Evolutionary conservation across 2,329 filamentous ascomycete genomes (phyloP).

Genomic region (Canariomyces notabilis): DNA sequence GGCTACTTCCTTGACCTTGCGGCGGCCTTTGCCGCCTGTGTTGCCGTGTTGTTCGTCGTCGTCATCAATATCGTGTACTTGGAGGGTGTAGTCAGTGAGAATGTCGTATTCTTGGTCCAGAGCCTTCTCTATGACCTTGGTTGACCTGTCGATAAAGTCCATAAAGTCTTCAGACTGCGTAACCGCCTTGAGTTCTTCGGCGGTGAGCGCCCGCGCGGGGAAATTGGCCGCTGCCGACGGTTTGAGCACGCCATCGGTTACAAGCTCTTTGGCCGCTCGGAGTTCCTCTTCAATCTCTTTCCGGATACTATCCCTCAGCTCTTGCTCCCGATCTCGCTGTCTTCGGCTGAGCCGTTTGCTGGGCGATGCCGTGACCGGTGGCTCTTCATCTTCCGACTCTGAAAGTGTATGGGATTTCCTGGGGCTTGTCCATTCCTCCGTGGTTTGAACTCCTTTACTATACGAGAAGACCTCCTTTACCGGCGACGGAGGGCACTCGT

Average conservation of each 20-base stretch:
- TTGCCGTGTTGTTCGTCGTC: constrained; percentile 75
- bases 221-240: constrained; percentile 51
- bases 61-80: constrained; percentile 69
- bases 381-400: constrained; percentile 60
- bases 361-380: constrained; percentile 47
- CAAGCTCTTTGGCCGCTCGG: constrained; percentile 61
- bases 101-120: constrained; percentile 96
- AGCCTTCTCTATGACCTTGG: constrained; percentile 93
- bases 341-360: constrained; percentile 73
- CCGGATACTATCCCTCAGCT: constrained; percentile 76
- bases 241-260: constrained; percentile 46
- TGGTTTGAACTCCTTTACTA: constrained; percentile 93
- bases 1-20: constrained; percentile 77
- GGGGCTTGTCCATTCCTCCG: constrained; percentile 63
- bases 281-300: constrained; percentile 92
- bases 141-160: constrained; percentile 91
- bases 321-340: constrained; percentile 79
- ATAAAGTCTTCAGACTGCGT: constrained; percentile 90
- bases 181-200: constrained; percentile 84
- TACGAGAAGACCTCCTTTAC: constrained; percentile 87
- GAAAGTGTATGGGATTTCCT: constrained; percentile 50
- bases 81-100: constrained; percentile 85
- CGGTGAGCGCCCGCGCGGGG: constrained; percentile 71
- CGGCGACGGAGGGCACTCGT: constrained; percentile 71
- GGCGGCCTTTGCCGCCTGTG: constrained; percentile 63